These are phyloP conservation scores for Primulina eburnea DNA, from an alignment of 257 asterid species.

Conservation along the genomic window DNA sequence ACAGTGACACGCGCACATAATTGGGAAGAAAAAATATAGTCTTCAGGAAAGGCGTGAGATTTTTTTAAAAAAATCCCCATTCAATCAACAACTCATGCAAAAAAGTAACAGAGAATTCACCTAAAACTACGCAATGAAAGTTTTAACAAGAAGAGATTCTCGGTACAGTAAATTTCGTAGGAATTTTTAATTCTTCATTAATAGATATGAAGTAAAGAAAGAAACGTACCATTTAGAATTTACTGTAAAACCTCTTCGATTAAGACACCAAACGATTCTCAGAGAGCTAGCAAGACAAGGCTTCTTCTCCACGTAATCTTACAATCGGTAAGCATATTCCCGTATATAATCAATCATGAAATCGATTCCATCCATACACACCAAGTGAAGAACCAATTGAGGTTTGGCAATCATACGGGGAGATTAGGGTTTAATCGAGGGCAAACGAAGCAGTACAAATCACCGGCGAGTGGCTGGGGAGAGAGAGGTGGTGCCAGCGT, in stretches of 20 bases:
- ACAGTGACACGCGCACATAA: slow-evolving; percentile 12
- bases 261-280: slow-evolving; percentile 6
- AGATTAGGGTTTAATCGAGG: slow-evolving; percentile 23
- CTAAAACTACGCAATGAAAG: not conserved
- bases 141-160: not conserved
- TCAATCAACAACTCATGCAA: not conserved
- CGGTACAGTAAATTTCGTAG: not conserved
- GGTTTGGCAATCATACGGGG: not conserved
- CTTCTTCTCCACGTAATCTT: slow-evolving; percentile 14
- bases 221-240: slow-evolving; percentile 33
- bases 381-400: slow-evolving; percentile 9
- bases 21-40: not conserved
- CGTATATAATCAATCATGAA: not conserved
- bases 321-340: not conserved
- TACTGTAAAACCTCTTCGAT: slow-evolving; percentile 20
- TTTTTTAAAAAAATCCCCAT: not conserved
- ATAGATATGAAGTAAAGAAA: slow-evolving; percentile 1
- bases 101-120: not conserved
- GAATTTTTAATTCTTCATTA: not conserved
- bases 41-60: not conserved
- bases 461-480: not conserved
- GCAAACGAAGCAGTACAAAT: not conserved
- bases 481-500: too few relatives aligned
- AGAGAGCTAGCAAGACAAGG: slow-evolving; percentile 18
- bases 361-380: not conserved